Conservation (phyloP, 352 stramenopile genomes). For the Globisporangium recalcitrans region DNA sequence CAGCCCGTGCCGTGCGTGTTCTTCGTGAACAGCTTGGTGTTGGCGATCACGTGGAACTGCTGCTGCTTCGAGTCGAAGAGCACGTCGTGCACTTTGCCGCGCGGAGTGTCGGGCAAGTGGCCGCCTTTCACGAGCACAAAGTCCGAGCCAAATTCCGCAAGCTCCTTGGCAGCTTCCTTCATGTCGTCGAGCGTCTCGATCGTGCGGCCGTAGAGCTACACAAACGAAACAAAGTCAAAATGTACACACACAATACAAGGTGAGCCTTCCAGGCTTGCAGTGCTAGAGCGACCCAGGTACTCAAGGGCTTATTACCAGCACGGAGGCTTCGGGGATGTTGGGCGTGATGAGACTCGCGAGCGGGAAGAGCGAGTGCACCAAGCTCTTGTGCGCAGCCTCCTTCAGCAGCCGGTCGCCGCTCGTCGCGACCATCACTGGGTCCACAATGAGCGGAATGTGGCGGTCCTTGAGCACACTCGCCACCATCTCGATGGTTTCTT, state of each 20-base stretch:
- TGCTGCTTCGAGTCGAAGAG: constrained; percentile 23
- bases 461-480: constrained; percentile 44
- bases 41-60: constrained; percentile 30
- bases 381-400: constrained; percentile 52
- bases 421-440: constrained; percentile 93
- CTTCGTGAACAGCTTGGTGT: constrained; percentile 30
- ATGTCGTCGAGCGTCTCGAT: constrained; percentile 58
- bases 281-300: neutral
- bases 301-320: constrained; percentile 50
- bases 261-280: neutral
- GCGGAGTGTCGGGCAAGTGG: constrained; percentile 40
- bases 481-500: constrained; percentile 74
- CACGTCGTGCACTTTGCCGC: constrained; percentile 29
- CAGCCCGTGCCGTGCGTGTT: constrained; percentile 89
- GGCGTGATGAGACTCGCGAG: constrained; percentile 87
- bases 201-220: constrained; percentile 29
- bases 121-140: constrained; percentile 92
- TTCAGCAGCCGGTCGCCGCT: constrained; percentile 83
- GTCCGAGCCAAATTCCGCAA: constrained; percentile 50
- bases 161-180: constrained; percentile 67
- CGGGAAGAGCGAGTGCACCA: constrained; percentile 84
- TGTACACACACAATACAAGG: neutral
- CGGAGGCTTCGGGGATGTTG: constrained; percentile 92
- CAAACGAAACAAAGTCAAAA: constrained; percentile 1
- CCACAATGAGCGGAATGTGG: constrained; percentile 75